These are phyloP conservation scores for Pseudocercospora ulei DNA, from an alignment of 2,329 filamentous ascomycete species.

Conservation along the genomic window DNA sequence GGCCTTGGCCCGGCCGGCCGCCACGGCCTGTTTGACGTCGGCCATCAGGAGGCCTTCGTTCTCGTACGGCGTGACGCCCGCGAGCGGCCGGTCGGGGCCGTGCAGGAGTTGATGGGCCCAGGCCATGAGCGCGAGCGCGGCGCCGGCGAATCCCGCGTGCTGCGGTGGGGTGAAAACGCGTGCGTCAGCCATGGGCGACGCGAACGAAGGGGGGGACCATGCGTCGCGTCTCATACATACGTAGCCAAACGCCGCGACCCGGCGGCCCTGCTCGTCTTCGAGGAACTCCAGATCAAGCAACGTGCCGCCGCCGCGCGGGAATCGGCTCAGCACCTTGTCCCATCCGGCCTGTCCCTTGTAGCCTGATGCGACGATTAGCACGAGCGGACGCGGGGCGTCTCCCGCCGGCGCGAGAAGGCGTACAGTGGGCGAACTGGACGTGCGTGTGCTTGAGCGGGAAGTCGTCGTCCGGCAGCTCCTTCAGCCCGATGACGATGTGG, in stretches of 20 bases:
- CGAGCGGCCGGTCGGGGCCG: slow-evolving; percentile 55
- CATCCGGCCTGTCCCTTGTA: slow-evolving; percentile 57
- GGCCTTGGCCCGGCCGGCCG: slow-evolving; percentile 55
- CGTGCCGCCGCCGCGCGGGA: slow-evolving; percentile 63
- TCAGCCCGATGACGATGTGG: slow-evolving; percentile 34
- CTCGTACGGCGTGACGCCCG: slow-evolving; percentile 57
- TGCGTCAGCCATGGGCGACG: too few relatives aligned
- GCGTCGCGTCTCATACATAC: slow-evolving; percentile 16
- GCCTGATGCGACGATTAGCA: slow-evolving; percentile 20
- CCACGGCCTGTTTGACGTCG: slow-evolving; percentile 63
- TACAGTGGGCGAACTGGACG: slow-evolving; percentile 36
- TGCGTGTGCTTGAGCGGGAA: slow-evolving; percentile 59
- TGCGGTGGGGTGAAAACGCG: slow-evolving; percentile 44
- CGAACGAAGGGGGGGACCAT: not conserved
- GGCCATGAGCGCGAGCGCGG: slow-evolving; percentile 56
- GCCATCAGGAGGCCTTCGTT: slow-evolving; percentile 64
- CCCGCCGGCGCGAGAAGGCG: too few relatives aligned
- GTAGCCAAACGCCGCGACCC: slow-evolving; percentile 61
- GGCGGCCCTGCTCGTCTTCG: slow-evolving; percentile 56
- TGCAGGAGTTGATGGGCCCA: slow-evolving; percentile 77
- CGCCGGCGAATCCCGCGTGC: slow-evolving; percentile 64
- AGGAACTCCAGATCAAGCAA: slow-evolving; percentile 85
- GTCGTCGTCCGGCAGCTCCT: slow-evolving; percentile 47
- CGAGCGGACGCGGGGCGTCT: not conserved
- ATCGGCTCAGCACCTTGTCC: slow-evolving; percentile 69